These are phyloP conservation scores for Coemansia asiatica DNA, from an alignment of 192 early-diverging fungal genomes.

Conservation along the genomic window DNA sequence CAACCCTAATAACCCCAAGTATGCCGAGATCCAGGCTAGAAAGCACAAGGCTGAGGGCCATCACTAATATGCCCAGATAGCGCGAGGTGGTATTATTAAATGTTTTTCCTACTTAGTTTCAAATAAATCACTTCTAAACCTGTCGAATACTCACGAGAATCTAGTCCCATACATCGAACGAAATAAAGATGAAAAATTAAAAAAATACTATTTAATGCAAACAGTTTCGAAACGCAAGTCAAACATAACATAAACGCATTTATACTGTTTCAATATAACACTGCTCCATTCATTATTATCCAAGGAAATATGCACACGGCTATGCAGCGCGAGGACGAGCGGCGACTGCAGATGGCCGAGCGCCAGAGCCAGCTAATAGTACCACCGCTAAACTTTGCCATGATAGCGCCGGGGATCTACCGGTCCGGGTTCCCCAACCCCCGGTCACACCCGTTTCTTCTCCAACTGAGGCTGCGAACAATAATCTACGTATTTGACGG, in stretches of 20 bases:
- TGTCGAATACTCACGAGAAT: background rate
- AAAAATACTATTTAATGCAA: background rate
- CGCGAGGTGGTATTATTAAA: too few species aligned
- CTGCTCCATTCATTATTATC: background rate
- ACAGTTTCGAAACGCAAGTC: background rate
- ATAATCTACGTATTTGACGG: constrained; percentile 84
- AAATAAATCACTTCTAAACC: constrained; percentile 7
- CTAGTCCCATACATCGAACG: background rate
- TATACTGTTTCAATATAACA: constrained; percentile 5
- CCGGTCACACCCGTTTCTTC: constrained; percentile 87
- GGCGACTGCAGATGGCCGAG: constrained; percentile 28
- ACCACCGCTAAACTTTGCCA: constrained; percentile 92
- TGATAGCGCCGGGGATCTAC: constrained; percentile 91
- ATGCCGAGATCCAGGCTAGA: constrained; percentile 54
- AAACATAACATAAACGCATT: too few species aligned
- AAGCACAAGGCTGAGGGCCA: constrained; percentile 56
- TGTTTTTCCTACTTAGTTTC: background rate
- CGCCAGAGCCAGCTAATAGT: constrained; percentile 64
- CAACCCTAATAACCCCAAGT: constrained; percentile 51
- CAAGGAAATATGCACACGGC: constrained; percentile 1
- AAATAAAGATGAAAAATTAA: background rate
- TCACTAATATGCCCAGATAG: background rate
- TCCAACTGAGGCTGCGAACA: constrained; percentile 77
- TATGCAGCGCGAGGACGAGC: constrained; percentile 26
- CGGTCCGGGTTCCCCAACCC: constrained; percentile 91